phyloP scores from a whole-genome alignment of 2,329 filamentous ascomycete genomes.

The Curvularia sp. region DNA sequence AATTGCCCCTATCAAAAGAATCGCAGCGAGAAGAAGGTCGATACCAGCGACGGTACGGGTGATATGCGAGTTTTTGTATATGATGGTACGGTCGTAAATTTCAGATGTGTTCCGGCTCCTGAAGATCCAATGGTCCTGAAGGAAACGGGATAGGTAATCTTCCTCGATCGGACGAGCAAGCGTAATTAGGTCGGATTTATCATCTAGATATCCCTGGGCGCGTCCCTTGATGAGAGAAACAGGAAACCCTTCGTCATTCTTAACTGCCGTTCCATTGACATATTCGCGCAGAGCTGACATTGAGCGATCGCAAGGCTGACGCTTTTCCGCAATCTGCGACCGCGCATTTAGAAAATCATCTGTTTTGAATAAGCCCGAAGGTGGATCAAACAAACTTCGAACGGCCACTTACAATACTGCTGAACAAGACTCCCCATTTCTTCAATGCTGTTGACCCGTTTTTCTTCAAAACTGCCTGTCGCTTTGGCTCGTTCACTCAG shows the following conservation, averaged over 20 bases:
- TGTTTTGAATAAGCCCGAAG: background rate
- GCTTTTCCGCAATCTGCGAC: background rate
- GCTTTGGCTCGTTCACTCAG: background rate
- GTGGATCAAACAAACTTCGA: background rate
- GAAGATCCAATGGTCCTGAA: background rate
- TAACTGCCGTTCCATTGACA: background rate
- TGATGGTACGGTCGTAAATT: background rate
- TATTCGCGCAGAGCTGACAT: background rate
- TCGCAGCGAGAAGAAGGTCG: constrained; percentile 17
- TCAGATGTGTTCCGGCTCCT: background rate
- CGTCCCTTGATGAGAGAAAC: background rate
- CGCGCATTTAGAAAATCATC: background rate
- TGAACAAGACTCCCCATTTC: background rate
- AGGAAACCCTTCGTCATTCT: background rate
- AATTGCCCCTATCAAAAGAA: constrained; percentile 34
- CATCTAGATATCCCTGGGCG: background rate
- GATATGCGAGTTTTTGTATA: background rate
- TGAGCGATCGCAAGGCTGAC: background rate
- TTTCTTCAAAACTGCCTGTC: background rate
- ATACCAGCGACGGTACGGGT: background rate
- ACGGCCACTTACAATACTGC: background rate
- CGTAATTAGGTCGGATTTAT: background rate
- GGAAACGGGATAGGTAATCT: background rate
- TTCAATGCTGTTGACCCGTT: background rate
- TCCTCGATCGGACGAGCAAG: background rate